Evolutionary conservation across 176 grass and related monocot genomes (phyloP), one percentile per base, ranked within the genome.

Genomic region (Dactylis glomerata): DNA sequence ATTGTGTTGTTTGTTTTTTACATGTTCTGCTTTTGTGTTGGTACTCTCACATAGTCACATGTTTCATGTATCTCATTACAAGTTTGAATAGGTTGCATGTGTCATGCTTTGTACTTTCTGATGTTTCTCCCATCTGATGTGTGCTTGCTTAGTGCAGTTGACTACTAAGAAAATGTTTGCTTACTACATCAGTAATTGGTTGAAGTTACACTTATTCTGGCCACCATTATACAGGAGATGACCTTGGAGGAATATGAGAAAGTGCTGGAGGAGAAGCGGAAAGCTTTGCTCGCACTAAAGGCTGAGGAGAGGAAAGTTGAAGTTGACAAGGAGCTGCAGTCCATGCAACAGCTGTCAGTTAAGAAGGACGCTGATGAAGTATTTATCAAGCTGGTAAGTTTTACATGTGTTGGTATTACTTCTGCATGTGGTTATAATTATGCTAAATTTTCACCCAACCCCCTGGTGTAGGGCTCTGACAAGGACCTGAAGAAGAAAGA

Each of bases 191-290:
- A 3, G 63, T 27, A 30, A 65, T 24, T n/a, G n/a, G n/a, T n/a
- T 42, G 34, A 74, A 84, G 67, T 66, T 56, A 57, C 47, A 30
- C 23, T 8, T 79, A 2, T 27, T 20, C 6, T 74, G 24, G 20
- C 22, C 13, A 56, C 10, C 15, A 59, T 40, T 68, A 2, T 30
- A 36, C 62, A 97, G 95, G 95, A 97, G 71, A 94, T 94, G 92
- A 97, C 92, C 54, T 68, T 97, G 78, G 95, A 97, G 68, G 95
- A 97, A 54, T 97, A 94, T 76, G 95, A 97, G 84, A 97, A 97
- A 73, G 76, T 92, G 7, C 27, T 79, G 33, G 95, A 92, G 75
- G 90, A 94, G 83, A 94, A 86, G 77, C 81, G 92, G 32, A 92
- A 94, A 82, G 90, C 86, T 46, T 67, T 92, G 11, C 84, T 89